Evolutionary conservation across 169 alveolate species (phyloP), one percentile per base, ranked within the genome.

Genomic region (Cryptosporidium canis): DNA sequence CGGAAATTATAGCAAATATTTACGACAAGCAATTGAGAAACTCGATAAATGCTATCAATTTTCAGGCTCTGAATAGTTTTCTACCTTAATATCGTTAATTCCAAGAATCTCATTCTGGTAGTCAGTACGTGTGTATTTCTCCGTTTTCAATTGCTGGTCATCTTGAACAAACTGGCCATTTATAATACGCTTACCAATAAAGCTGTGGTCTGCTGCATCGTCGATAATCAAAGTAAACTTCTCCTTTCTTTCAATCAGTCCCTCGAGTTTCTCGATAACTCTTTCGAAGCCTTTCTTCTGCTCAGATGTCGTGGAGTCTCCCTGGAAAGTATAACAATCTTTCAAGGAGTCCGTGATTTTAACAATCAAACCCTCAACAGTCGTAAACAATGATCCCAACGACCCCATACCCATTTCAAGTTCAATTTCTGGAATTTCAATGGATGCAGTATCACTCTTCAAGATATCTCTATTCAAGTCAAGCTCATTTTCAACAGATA

Each of bases 391-490:
- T 35, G 98, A 95, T 24, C 98, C 98, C 39, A 94, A 47, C 5
- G 96, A 93, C 7, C 99, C 99, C 64, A 96, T 95, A 39, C 92
- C 92, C 82, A 97, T 92, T 66, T 94, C 97, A 48, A 98, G 90
- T 47, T 98, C 99, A 39, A 98, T 82, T 83, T 96, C 98, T 4
- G 99, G 98, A 41, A 98, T 96, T 3, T 66, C 83, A 27, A 98
- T 87, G 21, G 95, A 67, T 29, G 98, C 96, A 31, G 98, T 93
- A 83, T 97, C 99, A 29, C 98, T 94, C 90, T 97, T 96, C 67
- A 97, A 95, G 3, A 97, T 95, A 90, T 97, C 99, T 84, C 99
- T 95, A 72, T 95, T 95, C 72, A 98, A 91, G 90, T 98, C 99
- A 27, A 77, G 29, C 1, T 55, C 70, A 18, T 61, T 61, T 31